A percentile compares a stretch with the other conserved stretches of the same genome.
Conservation (phyloP, 768 basidiomycete species). For the Lepiota brunneoincarnata region DNA sequence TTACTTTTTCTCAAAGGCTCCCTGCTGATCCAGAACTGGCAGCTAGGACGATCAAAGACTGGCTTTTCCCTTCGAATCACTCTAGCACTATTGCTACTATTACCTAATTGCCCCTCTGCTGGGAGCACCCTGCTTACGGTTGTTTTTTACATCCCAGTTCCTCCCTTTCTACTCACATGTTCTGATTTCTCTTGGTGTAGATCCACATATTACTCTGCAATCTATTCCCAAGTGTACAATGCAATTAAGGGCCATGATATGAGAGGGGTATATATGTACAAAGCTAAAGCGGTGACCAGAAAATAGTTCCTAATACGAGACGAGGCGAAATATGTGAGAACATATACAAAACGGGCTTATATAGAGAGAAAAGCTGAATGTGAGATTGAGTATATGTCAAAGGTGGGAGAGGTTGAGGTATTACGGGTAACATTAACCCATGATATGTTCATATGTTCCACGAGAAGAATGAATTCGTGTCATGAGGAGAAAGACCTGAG, state of each 20-base stretch:
- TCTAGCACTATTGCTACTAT: not conserved
- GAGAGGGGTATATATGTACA: slow-evolving; percentile 21
- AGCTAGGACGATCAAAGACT: slow-evolving; percentile 62
- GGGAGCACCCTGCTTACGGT: not conserved
- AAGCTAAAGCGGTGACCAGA: not conserved
- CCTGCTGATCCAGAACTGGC: slow-evolving; percentile 70
- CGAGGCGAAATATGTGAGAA: not conserved
- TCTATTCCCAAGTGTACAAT: slow-evolving; percentile 29
- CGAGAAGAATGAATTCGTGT: slow-evolving; percentile 11
- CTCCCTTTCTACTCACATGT: slow-evolving; percentile 1
- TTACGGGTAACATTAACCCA: slow-evolving; percentile 2
- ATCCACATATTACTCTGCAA: slow-evolving; percentile 26
- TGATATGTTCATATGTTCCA: slow-evolving; percentile 14
- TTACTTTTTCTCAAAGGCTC: slow-evolving; percentile 51
- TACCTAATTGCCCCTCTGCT: not conserved
- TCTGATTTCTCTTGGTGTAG: slow-evolving; percentile 18
- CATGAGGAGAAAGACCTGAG: slow-evolving; percentile 7
- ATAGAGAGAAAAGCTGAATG: not conserved
- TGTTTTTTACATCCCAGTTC: not conserved
- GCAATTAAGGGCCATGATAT: slow-evolving; percentile 16
- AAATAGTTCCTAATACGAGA: not conserved
- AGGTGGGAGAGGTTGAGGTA: not conserved
- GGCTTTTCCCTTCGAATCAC: slow-evolving; percentile 62
- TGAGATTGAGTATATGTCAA: not conserved
- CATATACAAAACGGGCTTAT: not conserved